phyloP scores from a whole-genome alignment of 2,329 filamentous ascomycete genomes.

The Colletotrichum simmondsii region DNA sequence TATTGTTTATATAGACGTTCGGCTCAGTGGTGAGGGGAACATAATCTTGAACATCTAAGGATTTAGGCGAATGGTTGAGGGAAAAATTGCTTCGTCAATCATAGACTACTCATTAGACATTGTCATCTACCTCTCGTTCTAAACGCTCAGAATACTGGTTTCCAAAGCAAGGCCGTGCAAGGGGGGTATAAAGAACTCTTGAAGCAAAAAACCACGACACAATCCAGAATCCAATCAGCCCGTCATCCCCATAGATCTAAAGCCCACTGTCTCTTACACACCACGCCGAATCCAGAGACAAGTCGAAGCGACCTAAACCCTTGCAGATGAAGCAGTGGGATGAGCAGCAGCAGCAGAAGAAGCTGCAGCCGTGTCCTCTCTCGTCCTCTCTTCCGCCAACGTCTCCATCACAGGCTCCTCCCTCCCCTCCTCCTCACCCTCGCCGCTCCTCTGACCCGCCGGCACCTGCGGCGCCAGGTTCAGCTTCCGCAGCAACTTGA shows the following conservation, averaged over 20 bases:
- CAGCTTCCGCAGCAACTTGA: constrained; percentile 54
- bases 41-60: no score
- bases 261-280: background rate
- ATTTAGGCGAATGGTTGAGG: no score
- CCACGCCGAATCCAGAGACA: no score
- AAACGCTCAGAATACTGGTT: background rate
- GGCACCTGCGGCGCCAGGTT: constrained; percentile 44
- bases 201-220: background rate
- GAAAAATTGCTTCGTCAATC: background rate
- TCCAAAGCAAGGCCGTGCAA: background rate
- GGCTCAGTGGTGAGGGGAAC: no score
- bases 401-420: constrained; percentile 26
- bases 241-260: background rate
- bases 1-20: no score
- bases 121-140: background rate
- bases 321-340: background rate
- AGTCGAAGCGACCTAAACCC: background rate
- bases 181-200: constrained; percentile 2
- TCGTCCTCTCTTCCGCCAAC: constrained; percentile 24
- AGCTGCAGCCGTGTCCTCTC: background rate
- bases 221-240: background rate
- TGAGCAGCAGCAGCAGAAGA: background rate
- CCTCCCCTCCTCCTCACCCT: constrained; percentile 12
- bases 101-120: background rate
- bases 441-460: constrained; percentile 38